Percentiles rank a stretch among this genome's conserved stretches.
Evolutionary conservation across 2,329 filamentous ascomycete genomes (phyloP).

Genomic region (Chaetomiaceae sp.): DNA sequence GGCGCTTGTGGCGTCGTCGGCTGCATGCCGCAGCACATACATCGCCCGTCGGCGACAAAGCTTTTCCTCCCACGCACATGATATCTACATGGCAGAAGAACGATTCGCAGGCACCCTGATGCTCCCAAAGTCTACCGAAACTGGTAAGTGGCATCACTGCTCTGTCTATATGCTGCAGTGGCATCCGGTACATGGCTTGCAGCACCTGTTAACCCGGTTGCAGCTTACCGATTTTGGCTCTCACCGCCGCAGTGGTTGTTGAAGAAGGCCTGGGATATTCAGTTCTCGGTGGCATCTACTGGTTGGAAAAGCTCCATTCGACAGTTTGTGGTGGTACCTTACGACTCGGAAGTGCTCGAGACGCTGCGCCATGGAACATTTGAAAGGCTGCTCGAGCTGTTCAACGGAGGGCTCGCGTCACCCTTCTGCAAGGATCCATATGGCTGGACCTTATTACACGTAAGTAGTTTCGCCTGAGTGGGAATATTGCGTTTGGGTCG

Average conservation of each 20-base stretch:
- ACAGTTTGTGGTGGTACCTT: neutral
- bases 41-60: too few relatives aligned
- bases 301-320: neutral
- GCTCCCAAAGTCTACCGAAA: too few relatives aligned
- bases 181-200: neutral
- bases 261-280: constrained; percentile 1
- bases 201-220: neutral
- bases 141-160: too few relatives aligned
- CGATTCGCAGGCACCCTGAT: too few relatives aligned
- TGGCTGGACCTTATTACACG: neutral
- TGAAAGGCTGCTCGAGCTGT: neutral
- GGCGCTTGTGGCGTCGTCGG: neutral
- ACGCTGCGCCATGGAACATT: neutral
- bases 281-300: neutral
- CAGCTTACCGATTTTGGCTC: neutral
- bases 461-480: neutral
- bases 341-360: neutral
- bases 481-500: neutral
- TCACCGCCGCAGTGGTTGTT: neutral
- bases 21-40: too few relatives aligned
- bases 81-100: too few relatives aligned
- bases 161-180: too few relatives aligned
- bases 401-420: neutral
- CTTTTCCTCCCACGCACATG: too few relatives aligned
- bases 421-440: neutral